Percentiles rank a stretch among this genome's conserved stretches.
Evolutionary conservation across 1,284 basidiomycete genomes (phyloP).

Genomic region (Sanghuangporus weigelae): DNA sequence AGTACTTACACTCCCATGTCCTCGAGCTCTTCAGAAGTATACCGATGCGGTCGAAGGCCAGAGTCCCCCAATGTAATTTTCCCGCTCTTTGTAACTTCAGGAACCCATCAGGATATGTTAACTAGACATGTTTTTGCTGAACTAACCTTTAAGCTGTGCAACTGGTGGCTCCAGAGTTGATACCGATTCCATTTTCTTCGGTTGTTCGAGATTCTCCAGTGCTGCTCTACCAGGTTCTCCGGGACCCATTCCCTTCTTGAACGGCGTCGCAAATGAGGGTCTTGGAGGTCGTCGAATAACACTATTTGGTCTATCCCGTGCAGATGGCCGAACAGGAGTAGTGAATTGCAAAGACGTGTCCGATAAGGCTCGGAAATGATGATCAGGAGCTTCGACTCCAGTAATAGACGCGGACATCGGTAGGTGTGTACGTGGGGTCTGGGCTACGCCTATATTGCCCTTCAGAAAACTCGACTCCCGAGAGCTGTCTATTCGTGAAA

Average conservation of each 20-base stretch:
- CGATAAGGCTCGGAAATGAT: neutral
- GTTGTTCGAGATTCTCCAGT: conserved; percentile 24
- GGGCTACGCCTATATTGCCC: neutral
- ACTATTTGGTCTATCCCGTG: conserved; percentile 31
- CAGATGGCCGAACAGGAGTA: conserved; percentile 30
- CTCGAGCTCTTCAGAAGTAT: conserved; percentile 44
- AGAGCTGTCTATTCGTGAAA: conserved; percentile 18
- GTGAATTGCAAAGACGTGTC: neutral
- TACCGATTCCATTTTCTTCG: neutral
- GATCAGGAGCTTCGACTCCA: neutral
- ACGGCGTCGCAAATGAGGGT: conserved; percentile 60
- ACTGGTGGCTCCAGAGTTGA: neutral
- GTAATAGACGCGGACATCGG: conserved; percentile 10
- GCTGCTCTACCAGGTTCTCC: conserved; percentile 43
- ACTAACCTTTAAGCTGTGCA: neutral
- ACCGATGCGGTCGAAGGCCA: conserved; percentile 54
- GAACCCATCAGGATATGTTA: neutral
- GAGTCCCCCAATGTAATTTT: conserved; percentile 39
- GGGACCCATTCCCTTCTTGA: conserved; percentile 55
- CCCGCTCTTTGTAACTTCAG: neutral
- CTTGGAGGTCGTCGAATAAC: conserved; percentile 26
- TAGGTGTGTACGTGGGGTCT: neutral
- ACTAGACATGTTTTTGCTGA: neutral
- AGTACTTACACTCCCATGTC: conserved; percentile 56
- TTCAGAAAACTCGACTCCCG: conserved; percentile 21